Evolutionary conservation across 2,329 filamentous ascomycete species (phyloP), one percentile per base, ranked within the genome.

Genomic region (Penicillium decumbens): DNA sequence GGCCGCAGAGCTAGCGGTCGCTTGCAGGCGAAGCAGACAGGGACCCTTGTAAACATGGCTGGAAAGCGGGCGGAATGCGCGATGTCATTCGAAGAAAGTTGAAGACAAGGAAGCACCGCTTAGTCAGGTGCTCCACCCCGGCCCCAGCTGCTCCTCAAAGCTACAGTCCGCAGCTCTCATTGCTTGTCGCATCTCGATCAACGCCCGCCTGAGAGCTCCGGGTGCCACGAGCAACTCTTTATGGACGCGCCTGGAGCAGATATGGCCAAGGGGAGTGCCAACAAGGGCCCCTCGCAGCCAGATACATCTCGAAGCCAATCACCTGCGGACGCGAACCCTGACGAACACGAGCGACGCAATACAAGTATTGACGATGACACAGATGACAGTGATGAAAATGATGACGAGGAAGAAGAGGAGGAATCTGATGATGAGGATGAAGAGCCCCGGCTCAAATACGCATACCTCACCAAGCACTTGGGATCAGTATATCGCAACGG

Each of bases 371-470:
- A 60, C 18, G 54, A 62, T 29, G 57, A 50, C 7, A 50, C 58
- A 18, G 62, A 61, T 39, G 60, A 55, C 27, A 56, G 55, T 37
- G 53, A 57, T 30, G 61, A 64, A 3, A 63, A 64, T n/a, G 64
- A 65, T 25, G 70, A 68, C 3, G 69, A 71, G 3, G 72, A 70
- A 0, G 80, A 82, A 0, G 81, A 84, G 0, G 81, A 89, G 0
- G 85, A 88, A 0, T 84, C 87, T 0, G 89, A 95, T 0, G 89
- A 91, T 0, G 90, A 93, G 3, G 91, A 96, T 5, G 92, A 97
- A 15, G 92, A 97, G 71, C 95, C 93, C 25, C 87, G 85, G 65
- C 81, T 98, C 62, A 98, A 98, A 72, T 96, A 96, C 69, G 87
- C 86, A 43, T 86, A 89, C 42, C 74, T 97, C 59, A 97, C 93